Conservation (phyloP, 2,329 filamentous ascomycete species). For the Penicillium sp. region DNA sequence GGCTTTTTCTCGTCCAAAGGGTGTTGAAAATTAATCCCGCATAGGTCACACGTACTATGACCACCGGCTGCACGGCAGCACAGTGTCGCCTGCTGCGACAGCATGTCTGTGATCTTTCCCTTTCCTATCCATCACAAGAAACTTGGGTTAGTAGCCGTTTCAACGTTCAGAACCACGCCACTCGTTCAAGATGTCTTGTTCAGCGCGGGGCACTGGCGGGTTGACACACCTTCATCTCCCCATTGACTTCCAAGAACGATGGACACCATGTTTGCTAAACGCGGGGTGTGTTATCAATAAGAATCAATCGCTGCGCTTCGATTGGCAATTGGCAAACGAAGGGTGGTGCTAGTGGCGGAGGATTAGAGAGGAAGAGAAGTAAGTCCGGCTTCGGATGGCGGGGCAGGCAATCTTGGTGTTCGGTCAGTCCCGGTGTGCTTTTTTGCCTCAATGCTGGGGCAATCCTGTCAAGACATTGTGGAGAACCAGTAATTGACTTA, state of each 20-base stretch:
- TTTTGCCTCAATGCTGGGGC: background rate
- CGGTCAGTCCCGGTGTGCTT: constrained; percentile 17
- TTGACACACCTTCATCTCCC: constrained; percentile 47
- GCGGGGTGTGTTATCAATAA: background rate
- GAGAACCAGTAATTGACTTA: background rate
- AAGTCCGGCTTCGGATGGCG: constrained; percentile 23
- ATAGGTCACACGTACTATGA: constrained; percentile 40
- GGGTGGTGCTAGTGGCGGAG: constrained; percentile 16
- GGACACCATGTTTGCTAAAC: constrained; percentile 36
- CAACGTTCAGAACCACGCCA: background rate
- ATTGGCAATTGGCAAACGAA: constrained; percentile 10
- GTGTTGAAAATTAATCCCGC: background rate
- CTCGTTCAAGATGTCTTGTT: background rate
- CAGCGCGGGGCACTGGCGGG: background rate
- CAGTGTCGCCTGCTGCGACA: constrained; percentile 46
- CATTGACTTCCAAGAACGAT: constrained; percentile 50
- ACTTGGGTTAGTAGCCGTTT: constrained; percentile 7
- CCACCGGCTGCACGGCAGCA: constrained; percentile 50
- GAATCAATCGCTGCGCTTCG: constrained; percentile 6
- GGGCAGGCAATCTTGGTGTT: constrained; percentile 14
- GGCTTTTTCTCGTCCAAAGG: background rate
- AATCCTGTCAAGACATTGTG: background rate
- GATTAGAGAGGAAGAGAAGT: constrained; percentile 16
- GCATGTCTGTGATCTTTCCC: constrained; percentile 51
- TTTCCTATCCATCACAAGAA: constrained; percentile 34